These are phyloP conservation scores for Phytopythium helicoides DNA, from an alignment of 352 stramenopile genomes.

Conservation along the genomic window DNA sequence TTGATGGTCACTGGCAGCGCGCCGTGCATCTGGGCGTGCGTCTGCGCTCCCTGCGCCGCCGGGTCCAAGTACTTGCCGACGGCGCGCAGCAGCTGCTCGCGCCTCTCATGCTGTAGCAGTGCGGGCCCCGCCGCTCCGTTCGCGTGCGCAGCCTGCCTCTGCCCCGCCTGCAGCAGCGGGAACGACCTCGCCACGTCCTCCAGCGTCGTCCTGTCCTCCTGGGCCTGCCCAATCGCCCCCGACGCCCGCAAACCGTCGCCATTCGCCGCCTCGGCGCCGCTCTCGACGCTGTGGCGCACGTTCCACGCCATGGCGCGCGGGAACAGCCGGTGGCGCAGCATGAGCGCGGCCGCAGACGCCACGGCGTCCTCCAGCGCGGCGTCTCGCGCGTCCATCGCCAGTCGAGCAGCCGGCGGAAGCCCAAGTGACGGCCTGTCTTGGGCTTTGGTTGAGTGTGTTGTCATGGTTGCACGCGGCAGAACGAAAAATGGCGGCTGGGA, in stretches of 20 bases:
- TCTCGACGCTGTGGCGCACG: slow-evolving; percentile 25
- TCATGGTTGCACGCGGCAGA: no score
- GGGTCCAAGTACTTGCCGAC: slow-evolving; percentile 51
- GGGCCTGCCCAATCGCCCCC: background rate
- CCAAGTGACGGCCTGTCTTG: background rate
- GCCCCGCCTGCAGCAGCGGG: slow-evolving; percentile 31
- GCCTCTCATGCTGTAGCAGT: background rate
- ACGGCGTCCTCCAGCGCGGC: slow-evolving; percentile 18
- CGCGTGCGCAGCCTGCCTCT: background rate
- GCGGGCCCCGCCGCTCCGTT: background rate
- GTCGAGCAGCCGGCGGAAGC: no score
- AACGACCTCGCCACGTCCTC: slow-evolving; percentile 33
- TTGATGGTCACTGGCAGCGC: slow-evolving; percentile 8
- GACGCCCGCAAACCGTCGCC: background rate
- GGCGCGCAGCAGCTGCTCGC: slow-evolving; percentile 33
- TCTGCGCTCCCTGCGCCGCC: background rate
- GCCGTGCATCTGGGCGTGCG: background rate
- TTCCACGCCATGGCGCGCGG: slow-evolving; percentile 63
- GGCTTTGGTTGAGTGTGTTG: background rate
- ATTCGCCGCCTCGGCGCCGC: background rate
- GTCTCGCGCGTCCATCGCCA: background rate
- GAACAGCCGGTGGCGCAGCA: slow-evolving; percentile 60
- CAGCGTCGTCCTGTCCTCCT: slow-evolving; percentile 6
- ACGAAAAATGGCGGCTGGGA: no score
- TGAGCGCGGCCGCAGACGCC: slow-evolving; percentile 15